Conservation (phyloP, 148 eudicot genomes). For the Selenicereus undatus region DNA sequence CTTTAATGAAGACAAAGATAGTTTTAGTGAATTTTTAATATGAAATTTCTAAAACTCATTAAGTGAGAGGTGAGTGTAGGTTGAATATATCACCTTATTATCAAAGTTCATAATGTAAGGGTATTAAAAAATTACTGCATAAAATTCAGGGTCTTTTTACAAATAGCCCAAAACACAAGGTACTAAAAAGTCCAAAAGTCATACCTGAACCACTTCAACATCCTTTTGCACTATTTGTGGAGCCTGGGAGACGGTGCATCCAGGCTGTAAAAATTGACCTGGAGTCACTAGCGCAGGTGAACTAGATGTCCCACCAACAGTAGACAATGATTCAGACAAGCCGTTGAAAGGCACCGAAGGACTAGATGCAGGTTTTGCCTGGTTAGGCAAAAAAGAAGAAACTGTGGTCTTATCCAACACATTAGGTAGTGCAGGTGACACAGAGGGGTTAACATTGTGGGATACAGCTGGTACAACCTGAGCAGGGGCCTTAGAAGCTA, state of each 20-base stretch:
- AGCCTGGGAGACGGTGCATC: slow-evolving; percentile 30
- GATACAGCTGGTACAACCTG: slow-evolving; percentile 27
- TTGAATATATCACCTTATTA: too few species aligned
- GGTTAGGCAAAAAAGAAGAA: slow-evolving; percentile 26
- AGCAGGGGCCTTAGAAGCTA: slow-evolving; percentile 32
- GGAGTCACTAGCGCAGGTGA: slow-evolving; percentile 49
- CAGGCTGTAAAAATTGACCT: slow-evolving; percentile 55
- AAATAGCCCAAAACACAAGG: too few species aligned
- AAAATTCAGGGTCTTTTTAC: too few species aligned
- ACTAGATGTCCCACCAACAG: slow-evolving; percentile 32
- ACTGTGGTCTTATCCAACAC: slow-evolving; percentile 27
- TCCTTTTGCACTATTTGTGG: slow-evolving; percentile 37
- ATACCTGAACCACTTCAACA: slow-evolving; percentile 40
- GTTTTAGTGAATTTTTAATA: too few species aligned
- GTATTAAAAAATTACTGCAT: too few species aligned
- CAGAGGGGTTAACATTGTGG: slow-evolving; percentile 29
- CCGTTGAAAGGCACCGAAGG: slow-evolving; percentile 29
- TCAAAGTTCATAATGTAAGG: too few species aligned
- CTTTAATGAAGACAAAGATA: too few species aligned
- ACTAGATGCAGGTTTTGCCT: slow-evolving; percentile 31
- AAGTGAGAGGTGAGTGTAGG: too few species aligned
- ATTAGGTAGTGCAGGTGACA: slow-evolving; percentile 29
- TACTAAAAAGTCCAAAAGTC: too few species aligned
- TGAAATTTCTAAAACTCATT: too few species aligned
- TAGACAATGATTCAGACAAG: slow-evolving; percentile 33